These are phyloP conservation scores for Colletotrichum sp. DNA, from an alignment of 2,329 filamentous ascomycete species.

Conservation along the genomic window DNA sequence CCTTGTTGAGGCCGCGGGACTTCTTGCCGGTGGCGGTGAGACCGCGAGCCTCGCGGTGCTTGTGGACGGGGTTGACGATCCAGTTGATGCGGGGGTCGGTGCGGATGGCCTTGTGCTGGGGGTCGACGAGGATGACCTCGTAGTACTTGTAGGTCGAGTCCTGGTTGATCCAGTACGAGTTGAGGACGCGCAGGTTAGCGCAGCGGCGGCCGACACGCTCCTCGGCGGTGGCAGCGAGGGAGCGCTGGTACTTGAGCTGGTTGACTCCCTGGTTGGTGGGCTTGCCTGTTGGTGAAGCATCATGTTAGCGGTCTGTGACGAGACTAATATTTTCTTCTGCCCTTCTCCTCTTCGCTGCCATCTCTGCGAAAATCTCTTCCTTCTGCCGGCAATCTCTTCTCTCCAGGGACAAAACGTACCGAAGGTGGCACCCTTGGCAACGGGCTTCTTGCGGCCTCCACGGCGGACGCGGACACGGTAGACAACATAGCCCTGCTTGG, in stretches of 20 bases:
- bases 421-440: conserved; percentile 97
- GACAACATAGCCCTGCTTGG: conserved; percentile 99
- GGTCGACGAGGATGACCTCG: conserved; percentile 99
- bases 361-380: not conserved
- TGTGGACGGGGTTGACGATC: conserved; percentile 99
- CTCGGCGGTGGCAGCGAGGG: conserved; percentile 95
- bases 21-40: conserved; percentile 99
- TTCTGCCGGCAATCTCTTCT: not conserved
- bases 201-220: conserved; percentile 99
- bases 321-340: not conserved
- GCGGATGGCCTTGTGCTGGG: conserved; percentile 99
- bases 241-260: conserved; percentile 99
- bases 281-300: conserved; percentile 71
- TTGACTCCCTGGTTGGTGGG: conserved; percentile 99
- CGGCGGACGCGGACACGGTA: conserved; percentile 98
- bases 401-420: conserved; percentile 65
- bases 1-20: conserved; percentile 99
- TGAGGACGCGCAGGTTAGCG: conserved; percentile 98
- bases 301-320: conserved; percentile 22
- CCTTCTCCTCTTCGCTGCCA: not conserved
- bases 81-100: conserved; percentile 99
- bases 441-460: conserved; percentile 98
- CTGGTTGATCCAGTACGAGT: conserved; percentile 99
- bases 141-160: conserved; percentile 99
- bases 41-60: conserved; percentile 98